Percentiles rank a stretch among this genome's conserved stretches.
These are phyloP conservation scores for Marasmius sp. DNA, from an alignment of 1,284 basidiomycete species.

Conservation along the genomic window DNA sequence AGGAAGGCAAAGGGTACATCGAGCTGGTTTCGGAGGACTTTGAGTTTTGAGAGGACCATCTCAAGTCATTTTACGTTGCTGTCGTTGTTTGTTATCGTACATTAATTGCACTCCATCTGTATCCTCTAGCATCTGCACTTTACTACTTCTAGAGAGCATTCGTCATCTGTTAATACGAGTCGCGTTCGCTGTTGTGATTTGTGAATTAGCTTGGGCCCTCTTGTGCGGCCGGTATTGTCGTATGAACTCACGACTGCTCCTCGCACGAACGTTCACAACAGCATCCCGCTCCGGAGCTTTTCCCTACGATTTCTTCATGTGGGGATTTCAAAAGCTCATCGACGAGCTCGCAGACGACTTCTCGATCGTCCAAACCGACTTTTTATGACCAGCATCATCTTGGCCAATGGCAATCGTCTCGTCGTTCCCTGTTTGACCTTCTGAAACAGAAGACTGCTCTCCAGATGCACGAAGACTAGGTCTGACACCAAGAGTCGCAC, in stretches of 20 bases:
- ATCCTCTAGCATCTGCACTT: not conserved
- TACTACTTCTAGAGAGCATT: not conserved
- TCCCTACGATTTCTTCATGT: no score
- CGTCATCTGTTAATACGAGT: not conserved
- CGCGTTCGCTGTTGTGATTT: no score
- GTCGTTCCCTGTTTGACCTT: not conserved
- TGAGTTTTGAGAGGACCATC: constrained; percentile 41
- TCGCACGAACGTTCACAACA: no score
- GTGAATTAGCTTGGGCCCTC: no score
- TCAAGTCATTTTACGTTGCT: not conserved
- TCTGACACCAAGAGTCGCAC: constrained; percentile 78
- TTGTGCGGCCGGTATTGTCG: no score
- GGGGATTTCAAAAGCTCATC: no score
- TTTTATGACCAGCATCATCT: not conserved
- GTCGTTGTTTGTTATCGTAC: not conserved
- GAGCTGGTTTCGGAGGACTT: constrained; percentile 70
- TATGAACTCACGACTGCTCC: no score
- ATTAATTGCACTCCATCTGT: not conserved
- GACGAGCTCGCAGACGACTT: no score
- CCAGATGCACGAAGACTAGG: constrained; percentile 50
- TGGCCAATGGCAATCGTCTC: not conserved
- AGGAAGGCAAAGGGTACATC: constrained; percentile 60
- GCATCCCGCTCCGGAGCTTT: no score
- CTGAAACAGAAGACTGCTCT: not conserved
- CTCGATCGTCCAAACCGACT: not conserved